phyloP scores from a whole-genome alignment of 2,329 filamentous ascomycete genomes.

The Aspergillus luchuensis region DNA sequence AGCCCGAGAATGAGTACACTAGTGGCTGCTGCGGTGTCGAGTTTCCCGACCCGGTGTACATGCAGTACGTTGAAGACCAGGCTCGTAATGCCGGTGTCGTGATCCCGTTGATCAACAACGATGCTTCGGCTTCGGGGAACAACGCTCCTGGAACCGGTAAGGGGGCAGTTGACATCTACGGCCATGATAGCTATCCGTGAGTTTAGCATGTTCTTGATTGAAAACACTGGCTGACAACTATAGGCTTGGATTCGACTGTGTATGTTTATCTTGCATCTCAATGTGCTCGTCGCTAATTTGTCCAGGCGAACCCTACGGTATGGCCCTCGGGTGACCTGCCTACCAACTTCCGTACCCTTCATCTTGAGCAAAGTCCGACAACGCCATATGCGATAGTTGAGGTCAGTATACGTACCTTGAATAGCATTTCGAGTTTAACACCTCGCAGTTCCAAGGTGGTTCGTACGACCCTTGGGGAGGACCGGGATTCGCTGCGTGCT shows the following conservation, averaged over 20 bases:
- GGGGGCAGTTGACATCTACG: constrained; percentile 65
- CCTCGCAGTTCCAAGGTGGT: constrained; percentile 65
- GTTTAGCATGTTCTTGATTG: constrained; percentile 8
- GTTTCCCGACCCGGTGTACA: constrained; percentile 69
- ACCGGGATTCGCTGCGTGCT: constrained; percentile 67
- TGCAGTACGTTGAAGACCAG: constrained; percentile 70
- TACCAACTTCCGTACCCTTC: constrained; percentile 56
- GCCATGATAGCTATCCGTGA: constrained; percentile 64
- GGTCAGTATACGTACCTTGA: constrained; percentile 28
- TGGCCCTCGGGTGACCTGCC: constrained; percentile 64
- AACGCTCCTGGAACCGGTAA: constrained; percentile 65
- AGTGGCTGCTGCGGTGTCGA: constrained; percentile 50
- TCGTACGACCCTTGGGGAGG: constrained; percentile 76
- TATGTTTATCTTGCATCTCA: constrained; percentile 18
- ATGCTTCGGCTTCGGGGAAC: constrained; percentile 62
- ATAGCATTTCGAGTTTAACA: constrained; percentile 5
- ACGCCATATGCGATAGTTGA: constrained; percentile 68
- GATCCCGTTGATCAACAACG: constrained; percentile 75
- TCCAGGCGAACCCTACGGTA: constrained; percentile 55
- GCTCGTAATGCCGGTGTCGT: constrained; percentile 68
- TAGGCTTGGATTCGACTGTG: constrained; percentile 45
- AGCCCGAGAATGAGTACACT: constrained; percentile 82
- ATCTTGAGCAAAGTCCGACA: constrained; percentile 62
- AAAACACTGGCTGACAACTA: constrained; percentile 5
- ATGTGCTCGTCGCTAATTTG: constrained; percentile 12